Evolutionary conservation across 2,329 filamentous ascomycete species (phyloP).

Genomic region (Alternaria dauci): DNA sequence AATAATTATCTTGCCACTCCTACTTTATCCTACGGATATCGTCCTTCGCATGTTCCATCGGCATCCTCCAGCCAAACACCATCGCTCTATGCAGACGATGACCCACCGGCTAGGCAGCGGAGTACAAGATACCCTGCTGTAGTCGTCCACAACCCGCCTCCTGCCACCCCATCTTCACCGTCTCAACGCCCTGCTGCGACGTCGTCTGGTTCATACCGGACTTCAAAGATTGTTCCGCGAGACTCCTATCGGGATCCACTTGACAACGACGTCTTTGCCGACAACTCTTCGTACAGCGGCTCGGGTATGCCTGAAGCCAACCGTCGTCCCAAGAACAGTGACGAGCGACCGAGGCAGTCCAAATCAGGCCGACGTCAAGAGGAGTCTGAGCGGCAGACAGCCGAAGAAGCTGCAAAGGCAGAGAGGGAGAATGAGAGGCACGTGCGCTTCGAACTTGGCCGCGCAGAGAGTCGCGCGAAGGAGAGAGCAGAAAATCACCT

Average conservation of each 20-base stretch:
- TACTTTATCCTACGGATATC: slow-evolving; percentile 30
- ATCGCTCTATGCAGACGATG: slow-evolving; percentile 41
- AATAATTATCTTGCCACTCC: slow-evolving; percentile 32
- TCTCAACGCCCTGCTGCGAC: slow-evolving; percentile 22
- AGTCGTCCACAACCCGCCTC: slow-evolving; percentile 40
- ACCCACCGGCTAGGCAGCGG: slow-evolving; percentile 35
- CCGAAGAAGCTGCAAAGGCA: slow-evolving; percentile 19
- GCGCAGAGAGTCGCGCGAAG: slow-evolving; percentile 30
- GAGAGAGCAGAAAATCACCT: slow-evolving; percentile 31
- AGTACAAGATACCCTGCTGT: slow-evolving; percentile 32
- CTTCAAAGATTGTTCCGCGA: slow-evolving; percentile 30
- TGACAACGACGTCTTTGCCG: slow-evolving; percentile 34
- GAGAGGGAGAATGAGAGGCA: slow-evolving; percentile 39
- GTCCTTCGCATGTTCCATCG: slow-evolving; percentile 39
- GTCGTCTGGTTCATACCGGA: slow-evolving; percentile 32
- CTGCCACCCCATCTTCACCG: slow-evolving; percentile 27
- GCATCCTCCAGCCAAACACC: slow-evolving; percentile 41
- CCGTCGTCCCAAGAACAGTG: slow-evolving; percentile 32
- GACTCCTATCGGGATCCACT: slow-evolving; percentile 23
- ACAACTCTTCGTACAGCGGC: slow-evolving; percentile 30
- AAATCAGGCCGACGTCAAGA: slow-evolving; percentile 37
- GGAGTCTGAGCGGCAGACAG: slow-evolving; percentile 29
- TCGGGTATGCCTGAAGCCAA: slow-evolving; percentile 33
- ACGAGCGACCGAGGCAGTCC: slow-evolving; percentile 28
- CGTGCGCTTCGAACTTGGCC: slow-evolving; percentile 39